A percentile compares a stretch with the other conserved stretches of the same genome.
phyloP scores from a whole-genome alignment of 228 moss, liverwort and hornwort species.

The Sphagnum fallax region DNA sequence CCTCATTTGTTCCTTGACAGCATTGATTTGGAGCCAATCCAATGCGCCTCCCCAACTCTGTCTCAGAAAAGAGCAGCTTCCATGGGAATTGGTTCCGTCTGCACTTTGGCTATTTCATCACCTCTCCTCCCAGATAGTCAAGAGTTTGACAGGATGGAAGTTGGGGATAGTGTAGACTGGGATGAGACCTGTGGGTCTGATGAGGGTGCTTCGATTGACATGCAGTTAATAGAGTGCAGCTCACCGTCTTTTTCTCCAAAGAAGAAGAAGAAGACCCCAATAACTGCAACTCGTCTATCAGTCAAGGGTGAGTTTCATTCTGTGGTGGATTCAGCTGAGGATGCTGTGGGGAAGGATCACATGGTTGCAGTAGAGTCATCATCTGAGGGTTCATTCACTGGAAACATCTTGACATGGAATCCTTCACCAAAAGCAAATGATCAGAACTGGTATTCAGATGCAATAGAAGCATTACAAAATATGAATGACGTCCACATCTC shows the following conservation, averaged over 20 bases:
- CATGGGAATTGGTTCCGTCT: neutral
- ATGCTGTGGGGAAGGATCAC: no score
- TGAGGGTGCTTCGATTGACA: conserved; percentile 25
- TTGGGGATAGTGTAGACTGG: conserved; percentile 23
- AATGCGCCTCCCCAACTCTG: conserved; percentile 38
- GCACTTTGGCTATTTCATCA: no score
- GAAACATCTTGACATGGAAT: no score
- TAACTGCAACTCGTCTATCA: neutral
- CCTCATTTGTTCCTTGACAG: conserved; percentile 23
- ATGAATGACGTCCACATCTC: conserved; percentile 37
- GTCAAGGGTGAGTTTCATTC: no score
- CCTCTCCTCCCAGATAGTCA: no score
- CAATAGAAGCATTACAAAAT: conserved; percentile 44
- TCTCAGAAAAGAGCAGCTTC: conserved; percentile 23
- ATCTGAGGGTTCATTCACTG: no score
- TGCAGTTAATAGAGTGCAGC: conserved; percentile 46
- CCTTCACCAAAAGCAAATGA: conserved; percentile 6
- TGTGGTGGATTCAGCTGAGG: no score
- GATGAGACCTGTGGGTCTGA: conserved; percentile 13
- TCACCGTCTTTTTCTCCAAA: conserved; percentile 41
- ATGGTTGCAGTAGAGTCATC: no score
- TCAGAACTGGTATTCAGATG: conserved; percentile 46
- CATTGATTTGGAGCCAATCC: conserved; percentile 35
- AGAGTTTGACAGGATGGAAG: no score
- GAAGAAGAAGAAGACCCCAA: conserved; percentile 8